phyloP scores from a whole-genome alignment of 805 yeast species.

The Ogataea paradorogensis region DNA sequence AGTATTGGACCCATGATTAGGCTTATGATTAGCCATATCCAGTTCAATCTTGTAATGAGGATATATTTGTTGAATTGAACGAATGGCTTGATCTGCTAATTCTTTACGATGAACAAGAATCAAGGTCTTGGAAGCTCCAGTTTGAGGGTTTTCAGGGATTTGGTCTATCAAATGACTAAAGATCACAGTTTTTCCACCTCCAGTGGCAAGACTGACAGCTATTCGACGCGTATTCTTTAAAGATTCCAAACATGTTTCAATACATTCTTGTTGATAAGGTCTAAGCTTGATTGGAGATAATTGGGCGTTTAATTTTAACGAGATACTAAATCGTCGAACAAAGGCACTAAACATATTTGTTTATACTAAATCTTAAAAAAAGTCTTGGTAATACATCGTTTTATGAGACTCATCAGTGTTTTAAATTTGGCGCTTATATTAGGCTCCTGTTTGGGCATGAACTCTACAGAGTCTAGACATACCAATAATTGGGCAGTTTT shows the following conservation, averaged over 20 bases:
- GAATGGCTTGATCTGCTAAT: conserved; percentile 66
- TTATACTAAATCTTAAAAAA: background rate
- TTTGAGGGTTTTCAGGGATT: conserved; percentile 22
- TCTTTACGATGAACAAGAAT: conserved; percentile 82
- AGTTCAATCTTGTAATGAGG: conserved; percentile 56
- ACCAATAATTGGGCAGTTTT: conserved; percentile 80
- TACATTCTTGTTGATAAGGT: conserved; percentile 69
- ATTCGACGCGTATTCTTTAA: conserved; percentile 46
- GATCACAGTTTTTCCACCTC: conserved; percentile 90
- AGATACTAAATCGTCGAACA: conserved; percentile 7
- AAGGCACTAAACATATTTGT: background rate
- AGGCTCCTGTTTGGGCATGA: conserved; percentile 2
- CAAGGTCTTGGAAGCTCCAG: conserved; percentile 42
- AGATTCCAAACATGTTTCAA: conserved; percentile 50
- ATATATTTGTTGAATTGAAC: conserved; percentile 42
- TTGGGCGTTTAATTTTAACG: background rate
- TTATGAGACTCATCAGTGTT: background rate
- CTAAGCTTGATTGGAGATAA: conserved; percentile 12
- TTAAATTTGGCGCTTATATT: conserved; percentile 1
- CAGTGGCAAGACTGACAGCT: conserved; percentile 87
- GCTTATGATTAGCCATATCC: conserved; percentile 62
- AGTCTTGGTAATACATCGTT: background rate
- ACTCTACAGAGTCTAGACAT: conserved; percentile 41
- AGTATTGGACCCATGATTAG: conserved; percentile 37
- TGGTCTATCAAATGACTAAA: conserved; percentile 56